Percentiles rank a stretch among this genome's conserved stretches.
phyloP scores from a whole-genome alignment of 1,284 basidiomycete genomes.

The Sporisorium sorghi region DNA sequence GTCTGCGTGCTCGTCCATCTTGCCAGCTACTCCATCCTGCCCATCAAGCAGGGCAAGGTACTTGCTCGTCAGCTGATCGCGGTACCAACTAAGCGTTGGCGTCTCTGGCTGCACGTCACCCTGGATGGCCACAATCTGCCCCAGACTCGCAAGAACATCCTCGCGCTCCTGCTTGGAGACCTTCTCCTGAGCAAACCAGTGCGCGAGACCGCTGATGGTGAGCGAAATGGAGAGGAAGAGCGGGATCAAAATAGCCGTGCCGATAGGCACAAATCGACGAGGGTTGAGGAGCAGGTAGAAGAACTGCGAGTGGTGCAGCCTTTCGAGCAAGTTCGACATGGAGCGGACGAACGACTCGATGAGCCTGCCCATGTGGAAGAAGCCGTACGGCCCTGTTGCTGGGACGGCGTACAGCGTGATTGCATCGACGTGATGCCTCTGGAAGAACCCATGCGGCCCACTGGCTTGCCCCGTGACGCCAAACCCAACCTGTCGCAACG shows the following conservation, averaged over 20 bases:
- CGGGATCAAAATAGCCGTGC: slow-evolving; percentile 56
- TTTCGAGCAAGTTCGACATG: slow-evolving; percentile 67
- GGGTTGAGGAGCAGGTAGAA: slow-evolving; percentile 63
- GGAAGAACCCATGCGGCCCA: slow-evolving; percentile 54
- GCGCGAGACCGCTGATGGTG: slow-evolving; percentile 54
- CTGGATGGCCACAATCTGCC: neutral
- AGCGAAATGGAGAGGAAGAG: slow-evolving; percentile 58
- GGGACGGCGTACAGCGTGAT: slow-evolving; percentile 89
- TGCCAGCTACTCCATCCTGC: neutral
- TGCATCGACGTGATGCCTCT: slow-evolving; percentile 91
- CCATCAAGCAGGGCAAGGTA: slow-evolving; percentile 4
- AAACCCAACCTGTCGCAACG: slow-evolving; percentile 21
- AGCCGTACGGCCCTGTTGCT: slow-evolving; percentile 91
- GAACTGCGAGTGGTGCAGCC: slow-evolving; percentile 68
- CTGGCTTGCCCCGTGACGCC: slow-evolving; percentile 40
- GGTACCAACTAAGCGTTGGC: slow-evolving; percentile 32
- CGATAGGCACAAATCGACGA: slow-evolving; percentile 60
- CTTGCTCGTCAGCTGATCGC: slow-evolving; percentile 17
- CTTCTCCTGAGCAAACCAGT: slow-evolving; percentile 36
- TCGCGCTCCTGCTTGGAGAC: slow-evolving; percentile 26
- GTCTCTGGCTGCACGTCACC: slow-evolving; percentile 31
- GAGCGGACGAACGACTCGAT: slow-evolving; percentile 59
- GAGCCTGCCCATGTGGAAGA: slow-evolving; percentile 82
- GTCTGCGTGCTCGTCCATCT: slow-evolving; percentile 7
- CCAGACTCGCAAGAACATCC: slow-evolving; percentile 9